These are phyloP conservation scores for Termitomyces sp. DNA, from an alignment of 768 basidiomycete species.

Conservation along the genomic window DNA sequence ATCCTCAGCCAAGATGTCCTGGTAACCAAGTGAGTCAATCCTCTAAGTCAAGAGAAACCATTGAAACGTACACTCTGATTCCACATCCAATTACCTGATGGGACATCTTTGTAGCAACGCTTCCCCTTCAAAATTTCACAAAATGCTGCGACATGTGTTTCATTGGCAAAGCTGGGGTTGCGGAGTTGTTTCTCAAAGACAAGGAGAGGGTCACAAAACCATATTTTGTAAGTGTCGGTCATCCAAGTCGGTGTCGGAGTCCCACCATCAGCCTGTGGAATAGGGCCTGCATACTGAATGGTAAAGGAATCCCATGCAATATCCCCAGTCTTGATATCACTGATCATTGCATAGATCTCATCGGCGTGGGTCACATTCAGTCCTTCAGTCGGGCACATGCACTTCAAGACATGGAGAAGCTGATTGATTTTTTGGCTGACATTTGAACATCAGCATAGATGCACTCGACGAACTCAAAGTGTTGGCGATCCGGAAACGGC, in stretches of 20 bases:
- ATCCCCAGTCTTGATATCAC: constrained; percentile 27
- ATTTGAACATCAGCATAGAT: constrained; percentile 6
- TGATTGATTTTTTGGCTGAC: constrained; percentile 2
- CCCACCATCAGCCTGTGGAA: constrained; percentile 7
- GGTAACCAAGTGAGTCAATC: constrained; percentile 4
- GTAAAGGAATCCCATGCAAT: constrained; percentile 33
- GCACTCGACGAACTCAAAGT: constrained; percentile 8
- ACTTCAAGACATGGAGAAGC: constrained; percentile 1
- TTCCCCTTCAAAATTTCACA: constrained; percentile 20
- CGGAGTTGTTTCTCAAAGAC: too few species aligned
- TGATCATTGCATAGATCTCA: constrained; percentile 32
- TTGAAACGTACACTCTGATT: constrained; percentile 29
- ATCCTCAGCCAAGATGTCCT: constrained; percentile 32
- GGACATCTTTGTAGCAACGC: constrained; percentile 24
- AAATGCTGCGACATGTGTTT: constrained; percentile 31
- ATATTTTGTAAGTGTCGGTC: constrained; percentile 23
- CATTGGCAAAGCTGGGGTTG: constrained; percentile 30
- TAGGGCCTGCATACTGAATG: constrained; percentile 21
- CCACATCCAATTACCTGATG: too few species aligned
- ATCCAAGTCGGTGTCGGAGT: constrained; percentile 30
- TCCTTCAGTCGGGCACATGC: not conserved
- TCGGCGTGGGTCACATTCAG: constrained; percentile 26
- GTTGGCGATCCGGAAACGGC: not conserved
- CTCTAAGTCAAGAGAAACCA: not conserved
- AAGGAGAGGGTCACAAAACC: too few species aligned